Base-by-base conservation (phyloP, 169 alveolate species). In the Plasmodium chabaudi region DNA sequence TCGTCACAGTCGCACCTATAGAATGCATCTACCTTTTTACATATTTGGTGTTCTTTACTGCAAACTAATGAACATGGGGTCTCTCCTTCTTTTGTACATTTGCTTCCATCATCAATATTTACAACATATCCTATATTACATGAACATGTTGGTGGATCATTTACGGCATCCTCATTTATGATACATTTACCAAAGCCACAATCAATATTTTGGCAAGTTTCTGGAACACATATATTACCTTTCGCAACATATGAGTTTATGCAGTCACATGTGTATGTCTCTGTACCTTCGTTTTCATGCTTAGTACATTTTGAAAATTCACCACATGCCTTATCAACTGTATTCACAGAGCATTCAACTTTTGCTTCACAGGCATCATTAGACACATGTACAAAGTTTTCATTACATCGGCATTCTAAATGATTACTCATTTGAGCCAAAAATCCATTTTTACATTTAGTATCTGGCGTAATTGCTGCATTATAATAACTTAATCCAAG, bases 181-280 rank as follows among this genome's bases (percentile, higher is more conserved):
- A 75, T 61, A 39, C 88, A 75, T 75, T 75, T 68, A 9, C 88
- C 88, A 27, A 27, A 47, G 10, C 47, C 88, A 75, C 88, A 75
- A 47, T 17, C 2, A 13, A 61, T 25, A 17, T 27, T 12, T 61
- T n/a, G 17, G 64, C 88, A 75, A 47, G 23, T 74, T 21, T 9
- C 27, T 21, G 64, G 69, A 4, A 75, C 67, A 19, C 88, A 75
- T 63, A 34, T 39, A 7, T 34, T n/a, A 13, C 44, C 44, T 17
- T n/a, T 47, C 34, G 13, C 1, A n/a, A 39, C 27, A 67, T 63
- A 75, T 27, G 69, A 57, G 13, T 1, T 12, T 47, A 1, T 7
- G 23, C 88, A 75, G 13, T 1, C 21, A 57, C 88, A 75, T 10
- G 67, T 64, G 27, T 34, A 34, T 57, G 9, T n/a, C 27, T 4